These are phyloP conservation scores for Candida tropicalis DNA, from an alignment of 1,139 yeast genomes.

Conservation along the genomic window DNA sequence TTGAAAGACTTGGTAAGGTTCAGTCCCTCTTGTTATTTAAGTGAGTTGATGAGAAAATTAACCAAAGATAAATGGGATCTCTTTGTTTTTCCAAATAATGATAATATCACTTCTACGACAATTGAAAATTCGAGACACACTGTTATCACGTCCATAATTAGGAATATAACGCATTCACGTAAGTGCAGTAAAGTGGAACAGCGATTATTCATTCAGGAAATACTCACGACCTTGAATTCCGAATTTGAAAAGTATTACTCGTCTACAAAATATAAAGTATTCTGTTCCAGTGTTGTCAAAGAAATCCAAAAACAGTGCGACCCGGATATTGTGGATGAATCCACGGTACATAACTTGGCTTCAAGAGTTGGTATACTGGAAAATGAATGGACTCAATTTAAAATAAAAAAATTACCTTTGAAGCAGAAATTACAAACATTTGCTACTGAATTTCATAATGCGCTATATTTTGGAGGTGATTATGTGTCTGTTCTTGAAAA, in stretches of 20 bases:
- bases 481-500: slow-evolving; percentile 23
- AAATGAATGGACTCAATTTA: slow-evolving; percentile 26
- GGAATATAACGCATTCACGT: slow-evolving; percentile 20
- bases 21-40: slow-evolving; percentile 29
- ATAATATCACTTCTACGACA: slow-evolving; percentile 22
- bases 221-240: slow-evolving; percentile 27
- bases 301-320: slow-evolving; percentile 26
- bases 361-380: slow-evolving; percentile 35
- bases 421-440: slow-evolving; percentile 28
- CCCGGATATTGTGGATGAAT: slow-evolving; percentile 19
- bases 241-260: slow-evolving; percentile 32
- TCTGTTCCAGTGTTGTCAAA: slow-evolving; percentile 31
- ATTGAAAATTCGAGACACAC: slow-evolving; percentile 24
- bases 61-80: slow-evolving; percentile 21
- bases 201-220: slow-evolving; percentile 22
- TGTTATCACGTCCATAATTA: slow-evolving; percentile 24
- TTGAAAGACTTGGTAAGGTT: slow-evolving; percentile 29
- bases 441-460: slow-evolving; percentile 30
- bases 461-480: slow-evolving; percentile 27
- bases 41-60: slow-evolving; percentile 26
- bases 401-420: slow-evolving; percentile 29
- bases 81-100: slow-evolving; percentile 22
- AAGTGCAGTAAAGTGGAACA: slow-evolving; percentile 5
- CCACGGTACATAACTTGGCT: slow-evolving; percentile 24
- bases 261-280: slow-evolving; percentile 29